Percentiles rank a stretch among this genome's conserved stretches.
phyloP scores from a whole-genome alignment of 1,284 basidiomycete species.

The Pseudozyma flocculosa region DNA sequence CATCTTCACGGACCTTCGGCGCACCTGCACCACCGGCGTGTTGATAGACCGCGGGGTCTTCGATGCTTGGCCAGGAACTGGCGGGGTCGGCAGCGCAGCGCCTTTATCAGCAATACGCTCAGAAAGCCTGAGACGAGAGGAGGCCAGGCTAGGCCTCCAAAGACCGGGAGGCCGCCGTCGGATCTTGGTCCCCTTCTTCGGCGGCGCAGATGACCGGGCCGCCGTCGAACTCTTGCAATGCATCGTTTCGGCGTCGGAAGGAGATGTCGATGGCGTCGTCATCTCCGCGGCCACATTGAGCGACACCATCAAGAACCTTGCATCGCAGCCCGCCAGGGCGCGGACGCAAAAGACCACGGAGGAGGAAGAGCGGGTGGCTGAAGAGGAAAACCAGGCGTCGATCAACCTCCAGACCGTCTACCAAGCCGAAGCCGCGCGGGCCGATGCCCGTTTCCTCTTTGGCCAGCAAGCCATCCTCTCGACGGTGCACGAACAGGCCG shows the following conservation, averaged over 20 bases:
- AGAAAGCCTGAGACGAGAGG: constrained; percentile 10
- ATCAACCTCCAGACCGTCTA: constrained; percentile 35
- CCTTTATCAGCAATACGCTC: too few species aligned
- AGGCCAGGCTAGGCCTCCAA: constrained; percentile 9
- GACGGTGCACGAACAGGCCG: constrained; percentile 11
- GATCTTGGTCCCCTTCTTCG: constrained; percentile 37
- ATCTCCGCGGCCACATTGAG: constrained; percentile 7
- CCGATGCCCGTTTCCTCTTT: constrained; percentile 33
- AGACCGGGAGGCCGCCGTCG: constrained; percentile 9
- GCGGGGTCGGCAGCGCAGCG: too few species aligned
- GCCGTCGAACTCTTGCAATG: constrained; percentile 25
- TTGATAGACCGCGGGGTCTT: constrained; percentile 24
- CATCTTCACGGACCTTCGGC: constrained; percentile 20
- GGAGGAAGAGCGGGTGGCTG: constrained; percentile 1
- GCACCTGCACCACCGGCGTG: constrained; percentile 24
- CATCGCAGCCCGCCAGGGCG: not conserved
- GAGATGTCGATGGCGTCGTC: constrained; percentile 28
- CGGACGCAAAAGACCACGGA: not conserved
- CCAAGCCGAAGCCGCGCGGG: constrained; percentile 21
- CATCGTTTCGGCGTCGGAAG: constrained; percentile 12
- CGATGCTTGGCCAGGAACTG: not conserved
- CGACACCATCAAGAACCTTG: not conserved
- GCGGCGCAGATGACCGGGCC: constrained; percentile 35
- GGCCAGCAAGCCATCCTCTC: constrained; percentile 15
- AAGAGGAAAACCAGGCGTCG: constrained; percentile 17